Conservation (phyloP, 2,329 filamentous ascomycete species). For the Anthostomella pinea region DNA sequence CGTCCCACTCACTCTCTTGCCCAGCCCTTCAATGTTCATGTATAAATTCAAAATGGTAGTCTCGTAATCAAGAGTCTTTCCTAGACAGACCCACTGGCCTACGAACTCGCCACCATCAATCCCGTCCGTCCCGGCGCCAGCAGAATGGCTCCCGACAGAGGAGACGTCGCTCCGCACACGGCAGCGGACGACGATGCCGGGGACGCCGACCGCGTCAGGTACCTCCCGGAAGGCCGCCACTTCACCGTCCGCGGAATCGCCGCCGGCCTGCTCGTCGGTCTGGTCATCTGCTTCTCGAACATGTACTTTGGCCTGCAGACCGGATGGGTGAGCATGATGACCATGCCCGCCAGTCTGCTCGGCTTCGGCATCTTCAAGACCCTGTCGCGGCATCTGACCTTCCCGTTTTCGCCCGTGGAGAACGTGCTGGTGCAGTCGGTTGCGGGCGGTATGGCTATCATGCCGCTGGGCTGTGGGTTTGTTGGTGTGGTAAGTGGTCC, state of each 20-base stretch:
- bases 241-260: conserved; percentile 81
- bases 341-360: conserved; percentile 91
- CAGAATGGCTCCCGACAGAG: conserved; percentile 30
- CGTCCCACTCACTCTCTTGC: background rate
- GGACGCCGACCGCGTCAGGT: conserved; percentile 15
- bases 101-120: conserved; percentile 1
- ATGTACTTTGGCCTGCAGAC: conserved; percentile 99
- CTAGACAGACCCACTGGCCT: conserved; percentile 3
- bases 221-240: conserved; percentile 53
- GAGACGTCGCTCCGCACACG: conserved; percentile 2
- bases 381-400: conserved; percentile 66
- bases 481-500: conserved; percentile 68
- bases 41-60: no score
- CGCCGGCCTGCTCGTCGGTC: conserved; percentile 79
- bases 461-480: conserved; percentile 93
- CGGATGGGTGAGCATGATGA: conserved; percentile 74
- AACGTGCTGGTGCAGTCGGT: conserved; percentile 97
- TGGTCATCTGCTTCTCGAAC: conserved; percentile 93
- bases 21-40: no score
- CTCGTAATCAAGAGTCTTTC: conserved; percentile 1
- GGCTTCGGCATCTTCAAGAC: conserved; percentile 92
- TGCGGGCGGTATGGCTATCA: conserved; percentile 90
- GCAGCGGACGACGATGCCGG: conserved; percentile 1
- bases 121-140: background rate
- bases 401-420: conserved; percentile 90